Evolutionary conservation across 2,329 filamentous ascomycete genomes (phyloP).

Genomic region (Metarhizium brunneum): DNA sequence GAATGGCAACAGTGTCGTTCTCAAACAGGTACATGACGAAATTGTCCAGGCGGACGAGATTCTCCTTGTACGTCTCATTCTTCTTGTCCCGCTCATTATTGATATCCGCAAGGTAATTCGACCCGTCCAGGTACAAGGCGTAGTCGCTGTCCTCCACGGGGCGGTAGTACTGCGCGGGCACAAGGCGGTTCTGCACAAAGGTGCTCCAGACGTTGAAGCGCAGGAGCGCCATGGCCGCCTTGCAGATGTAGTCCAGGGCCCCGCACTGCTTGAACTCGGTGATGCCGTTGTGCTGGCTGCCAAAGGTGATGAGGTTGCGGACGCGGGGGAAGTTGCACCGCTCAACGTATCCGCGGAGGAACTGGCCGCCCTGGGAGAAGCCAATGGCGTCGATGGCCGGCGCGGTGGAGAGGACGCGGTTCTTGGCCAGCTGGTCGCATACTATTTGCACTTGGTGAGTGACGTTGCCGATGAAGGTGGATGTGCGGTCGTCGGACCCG

Average conservation of each 20-base stretch:
- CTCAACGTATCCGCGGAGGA: constrained; percentile 85
- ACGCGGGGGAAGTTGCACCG: constrained; percentile 72
- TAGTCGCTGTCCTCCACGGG: constrained; percentile 52
- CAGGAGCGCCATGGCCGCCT: constrained; percentile 67
- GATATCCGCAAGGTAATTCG: constrained; percentile 87
- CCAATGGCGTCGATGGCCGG: constrained; percentile 84
- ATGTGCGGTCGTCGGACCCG: constrained; percentile 60
- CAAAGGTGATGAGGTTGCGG: constrained; percentile 76
- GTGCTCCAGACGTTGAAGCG: constrained; percentile 70
- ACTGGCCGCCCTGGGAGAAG: constrained; percentile 93
- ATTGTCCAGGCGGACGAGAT: constrained; percentile 60
- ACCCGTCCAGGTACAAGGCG: constrained; percentile 65
- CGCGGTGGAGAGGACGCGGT: constrained; percentile 73
- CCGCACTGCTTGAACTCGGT: constrained; percentile 68
- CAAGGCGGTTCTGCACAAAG: constrained; percentile 69
- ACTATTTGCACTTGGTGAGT: constrained; percentile 67
- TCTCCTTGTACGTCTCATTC: constrained; percentile 63
- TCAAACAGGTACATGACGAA: constrained; percentile 88
- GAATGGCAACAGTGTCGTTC: constrained; percentile 76
- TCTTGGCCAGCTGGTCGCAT: constrained; percentile 64
- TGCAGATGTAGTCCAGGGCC: constrained; percentile 68
- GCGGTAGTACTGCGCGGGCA: constrained; percentile 94
- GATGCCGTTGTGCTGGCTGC: constrained; percentile 90
- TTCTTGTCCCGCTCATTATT: constrained; percentile 81
- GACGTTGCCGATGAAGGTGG: constrained; percentile 87